A percentile compares a stretch with the other conserved stretches of the same genome.
Conservation (phyloP, 2,329 filamentous ascomycete species). For the Stylonectria norvegica region DNA sequence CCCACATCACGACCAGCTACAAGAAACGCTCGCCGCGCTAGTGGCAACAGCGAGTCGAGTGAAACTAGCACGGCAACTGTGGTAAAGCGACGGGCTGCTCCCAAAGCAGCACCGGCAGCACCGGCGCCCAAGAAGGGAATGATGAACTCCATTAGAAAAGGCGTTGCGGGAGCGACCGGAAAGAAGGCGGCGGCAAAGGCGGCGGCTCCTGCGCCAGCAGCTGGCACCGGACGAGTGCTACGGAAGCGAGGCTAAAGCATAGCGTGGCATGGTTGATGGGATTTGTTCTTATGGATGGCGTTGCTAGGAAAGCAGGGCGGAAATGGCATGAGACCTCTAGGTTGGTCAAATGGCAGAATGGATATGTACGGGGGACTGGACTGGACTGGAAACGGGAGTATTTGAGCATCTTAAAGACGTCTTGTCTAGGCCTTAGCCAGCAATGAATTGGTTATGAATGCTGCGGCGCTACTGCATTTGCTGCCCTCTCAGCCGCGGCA, state of each 20-base stretch:
- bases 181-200: constrained; percentile 49
- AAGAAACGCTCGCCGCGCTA: constrained; percentile 51
- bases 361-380: constrained; percentile 6
- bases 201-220: constrained; percentile 35
- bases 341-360: constrained; percentile 12
- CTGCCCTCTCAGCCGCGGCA: constrained; percentile 12
- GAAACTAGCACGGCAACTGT: constrained; percentile 64
- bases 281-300: constrained; percentile 17
- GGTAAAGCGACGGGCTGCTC: constrained; percentile 50
- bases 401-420: constrained; percentile 18
- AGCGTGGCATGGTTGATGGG: constrained; percentile 7
- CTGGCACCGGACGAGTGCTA: constrained; percentile 50
- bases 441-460: constrained; percentile 16
- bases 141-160: constrained; percentile 53
- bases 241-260: constrained; percentile 47
- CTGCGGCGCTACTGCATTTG: constrained; percentile 11
- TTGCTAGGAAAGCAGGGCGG: constrained; percentile 15
- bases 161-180: constrained; percentile 42
- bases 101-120: constrained; percentile 31
- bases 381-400: constrained; percentile 11
- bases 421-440: constrained; percentile 15
- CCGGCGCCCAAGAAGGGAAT: constrained; percentile 47
- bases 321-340: constrained; percentile 9
- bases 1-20: constrained; percentile 38
- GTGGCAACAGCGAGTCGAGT: constrained; percentile 60